Percentiles rank a stretch among this genome's conserved stretches.
phyloP scores from a whole-genome alignment of 2,329 filamentous ascomycete species.

The Xylaria sp. region DNA sequence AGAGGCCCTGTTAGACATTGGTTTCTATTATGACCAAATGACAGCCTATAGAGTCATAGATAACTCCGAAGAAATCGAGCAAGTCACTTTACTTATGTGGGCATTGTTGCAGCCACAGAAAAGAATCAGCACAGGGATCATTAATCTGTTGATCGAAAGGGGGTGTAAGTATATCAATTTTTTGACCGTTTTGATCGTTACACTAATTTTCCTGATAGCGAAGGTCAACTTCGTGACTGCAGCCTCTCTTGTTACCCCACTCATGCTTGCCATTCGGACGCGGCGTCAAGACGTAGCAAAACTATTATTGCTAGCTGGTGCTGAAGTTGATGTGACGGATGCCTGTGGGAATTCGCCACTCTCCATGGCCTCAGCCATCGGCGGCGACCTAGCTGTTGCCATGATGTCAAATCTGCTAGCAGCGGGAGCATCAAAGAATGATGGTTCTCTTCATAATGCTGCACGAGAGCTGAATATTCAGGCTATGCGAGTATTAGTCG shows the following conservation, averaged over 20 bases:
- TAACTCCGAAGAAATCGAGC: constrained; percentile 57
- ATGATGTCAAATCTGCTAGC: constrained; percentile 62
- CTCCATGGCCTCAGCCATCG: constrained; percentile 62
- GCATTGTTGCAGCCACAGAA: constrained; percentile 67
- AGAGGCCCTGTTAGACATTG: constrained; percentile 58
- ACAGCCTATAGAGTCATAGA: constrained; percentile 51
- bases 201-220: constrained; percentile 42
- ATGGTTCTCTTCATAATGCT: constrained; percentile 71
- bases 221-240: constrained; percentile 63
- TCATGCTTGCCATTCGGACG: constrained; percentile 64
- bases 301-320: constrained; percentile 60
- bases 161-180: constrained; percentile 41
- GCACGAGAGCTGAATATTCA: constrained; percentile 63
- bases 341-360: constrained; percentile 63
- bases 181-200: neutral
- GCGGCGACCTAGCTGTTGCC: constrained; percentile 57
- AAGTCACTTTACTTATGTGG: constrained; percentile 64
- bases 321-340: constrained; percentile 65
- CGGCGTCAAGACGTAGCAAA: constrained; percentile 63
- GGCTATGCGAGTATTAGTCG: constrained; percentile 61
- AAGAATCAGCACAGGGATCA: constrained; percentile 62
- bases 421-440: constrained; percentile 62
- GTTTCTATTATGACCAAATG: constrained; percentile 64
- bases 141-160: constrained; percentile 60
- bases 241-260: constrained; percentile 58